Base-by-base conservation (phyloP, 2,329 filamentous ascomycete species). In the Reticulascus tulasneorum region DNA sequence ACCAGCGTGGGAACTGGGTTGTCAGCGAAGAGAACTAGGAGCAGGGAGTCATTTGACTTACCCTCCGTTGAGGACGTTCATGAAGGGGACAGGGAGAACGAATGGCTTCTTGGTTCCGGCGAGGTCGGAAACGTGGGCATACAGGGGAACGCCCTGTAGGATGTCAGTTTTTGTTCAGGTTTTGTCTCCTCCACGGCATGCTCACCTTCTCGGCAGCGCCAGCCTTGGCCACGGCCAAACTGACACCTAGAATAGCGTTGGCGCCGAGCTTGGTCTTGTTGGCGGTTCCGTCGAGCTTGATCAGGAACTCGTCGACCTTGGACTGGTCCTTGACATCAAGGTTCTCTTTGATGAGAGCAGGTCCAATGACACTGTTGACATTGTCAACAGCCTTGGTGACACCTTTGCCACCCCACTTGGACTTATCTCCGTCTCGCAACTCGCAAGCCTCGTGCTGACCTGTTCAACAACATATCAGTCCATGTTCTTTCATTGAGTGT, bases 71-170 rank as follows among this genome's bases (percentile, higher is more conserved):
- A 94, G 77, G 61, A 94, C 87, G 71, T 94, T 94, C 83, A 88
- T 86, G 80, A 94, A 94, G 55, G 87, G 87, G 51, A 93, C 86
- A 45, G 87, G 87, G 23, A 94, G 82, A 51, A 93, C 86, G 55
- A 87, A 93, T 58, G 86, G 86, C 79, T 91, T 89, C 80, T 91
- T 90, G 65, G 86, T 91, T 53, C 85, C 86, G 50, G 86, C 84
- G 49, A 93, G 81, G 65, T 91, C 84, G 58, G 86, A 90, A 58
- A 94, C 78, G 69, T 93, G 87, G 53, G 83, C 84, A 63, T 93
- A 94, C 53, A 94, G 82, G 59, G 87, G 86, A 47, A 94, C 79
- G 51, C 80, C 79, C 80, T 79, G 33, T 4, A 18, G 15, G 22
- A 16, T 17, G 35, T 43, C 29, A 42, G 31, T 26, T 24, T 17